phyloP scores from a whole-genome alignment of 2,329 filamentous ascomycete genomes.

The Trichoderma sp. region DNA sequence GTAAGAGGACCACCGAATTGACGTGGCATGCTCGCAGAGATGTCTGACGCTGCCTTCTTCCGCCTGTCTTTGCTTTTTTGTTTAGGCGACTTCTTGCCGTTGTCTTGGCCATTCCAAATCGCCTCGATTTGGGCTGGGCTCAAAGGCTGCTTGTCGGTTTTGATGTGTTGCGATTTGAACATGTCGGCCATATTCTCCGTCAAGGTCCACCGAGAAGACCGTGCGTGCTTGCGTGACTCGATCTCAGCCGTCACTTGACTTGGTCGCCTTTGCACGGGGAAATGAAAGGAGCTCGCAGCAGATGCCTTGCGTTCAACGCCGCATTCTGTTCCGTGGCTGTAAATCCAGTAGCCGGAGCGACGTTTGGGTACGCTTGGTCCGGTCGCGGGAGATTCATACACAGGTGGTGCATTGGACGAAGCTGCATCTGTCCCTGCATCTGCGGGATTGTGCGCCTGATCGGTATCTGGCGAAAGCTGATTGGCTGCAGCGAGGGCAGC shows the following conservation, averaged over 20 bases:
- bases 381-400: slow-evolving; percentile 3
- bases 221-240: slow-evolving; percentile 30
- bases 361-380: slow-evolving; percentile 19
- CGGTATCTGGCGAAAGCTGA: slow-evolving; percentile 19
- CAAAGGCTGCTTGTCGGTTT: slow-evolving; percentile 61
- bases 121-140: slow-evolving; percentile 53
- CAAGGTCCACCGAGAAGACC: slow-evolving; percentile 53
- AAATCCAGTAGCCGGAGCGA: slow-evolving; percentile 8
- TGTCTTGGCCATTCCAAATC: slow-evolving; percentile 28
- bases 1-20: background rate
- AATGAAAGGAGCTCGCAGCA: slow-evolving; percentile 44
- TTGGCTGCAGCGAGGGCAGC: background rate
- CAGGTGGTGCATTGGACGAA: slow-evolving; percentile 20
- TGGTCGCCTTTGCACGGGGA: slow-evolving; percentile 38
- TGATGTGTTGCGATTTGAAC: slow-evolving; percentile 57
- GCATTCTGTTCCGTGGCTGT: slow-evolving; percentile 25
- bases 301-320: slow-evolving; percentile 38
- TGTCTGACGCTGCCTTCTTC: slow-evolving; percentile 20
- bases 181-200: slow-evolving; percentile 61
- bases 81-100: slow-evolving; percentile 13
- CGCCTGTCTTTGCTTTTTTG: slow-evolving; percentile 22
- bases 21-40: slow-evolving; percentile 4
- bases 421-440: slow-evolving; percentile 10
- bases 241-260: slow-evolving; percentile 26
- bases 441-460: slow-evolving; percentile 22